phyloP scores from a whole-genome alignment of 2,329 filamentous ascomycete species.

The Aspergillus sclerotialis region DNA sequence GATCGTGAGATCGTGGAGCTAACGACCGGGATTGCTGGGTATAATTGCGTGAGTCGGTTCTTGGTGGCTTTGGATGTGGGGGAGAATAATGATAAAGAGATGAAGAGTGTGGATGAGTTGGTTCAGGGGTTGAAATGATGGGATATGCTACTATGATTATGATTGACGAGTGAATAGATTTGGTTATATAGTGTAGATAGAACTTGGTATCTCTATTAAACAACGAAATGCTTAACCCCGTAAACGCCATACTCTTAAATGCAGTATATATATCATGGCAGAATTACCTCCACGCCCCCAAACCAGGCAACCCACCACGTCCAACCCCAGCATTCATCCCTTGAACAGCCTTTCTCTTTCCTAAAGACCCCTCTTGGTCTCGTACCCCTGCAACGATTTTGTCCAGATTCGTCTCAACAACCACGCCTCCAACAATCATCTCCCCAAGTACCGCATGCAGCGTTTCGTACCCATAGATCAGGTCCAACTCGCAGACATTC shows the following conservation, averaged over 20 bases:
- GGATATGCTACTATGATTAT: background rate
- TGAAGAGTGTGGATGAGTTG: constrained; percentile 64
- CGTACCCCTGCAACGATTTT: constrained; percentile 80
- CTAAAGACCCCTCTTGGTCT: constrained; percentile 37
- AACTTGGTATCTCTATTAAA: background rate
- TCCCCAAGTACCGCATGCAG: constrained; percentile 84
- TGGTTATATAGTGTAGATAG: background rate
- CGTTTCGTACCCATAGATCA: constrained; percentile 99
- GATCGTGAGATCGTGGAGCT: constrained; percentile 76
- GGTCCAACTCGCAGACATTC: constrained; percentile 95
- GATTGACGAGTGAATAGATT: too few relatives aligned
- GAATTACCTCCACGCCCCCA: constrained; percentile 32
- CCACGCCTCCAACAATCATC: constrained; percentile 93
- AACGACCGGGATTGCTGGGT: constrained; percentile 75
- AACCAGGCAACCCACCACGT: constrained; percentile 29
- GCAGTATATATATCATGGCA: background rate
- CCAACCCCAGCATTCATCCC: constrained; percentile 32
- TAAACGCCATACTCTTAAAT: background rate
- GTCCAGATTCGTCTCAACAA: constrained; percentile 85
- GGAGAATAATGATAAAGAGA: constrained; percentile 42
- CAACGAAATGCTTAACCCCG: background rate
- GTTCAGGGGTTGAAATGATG: constrained; percentile 26
- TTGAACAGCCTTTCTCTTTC: constrained; percentile 39
- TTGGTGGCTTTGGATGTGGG: constrained; percentile 70
- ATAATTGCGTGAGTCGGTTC: constrained; percentile 83